Evolutionary conservation across 1,284 basidiomycete genomes (phyloP).

Genomic region (Rhodotorula sp.): DNA sequence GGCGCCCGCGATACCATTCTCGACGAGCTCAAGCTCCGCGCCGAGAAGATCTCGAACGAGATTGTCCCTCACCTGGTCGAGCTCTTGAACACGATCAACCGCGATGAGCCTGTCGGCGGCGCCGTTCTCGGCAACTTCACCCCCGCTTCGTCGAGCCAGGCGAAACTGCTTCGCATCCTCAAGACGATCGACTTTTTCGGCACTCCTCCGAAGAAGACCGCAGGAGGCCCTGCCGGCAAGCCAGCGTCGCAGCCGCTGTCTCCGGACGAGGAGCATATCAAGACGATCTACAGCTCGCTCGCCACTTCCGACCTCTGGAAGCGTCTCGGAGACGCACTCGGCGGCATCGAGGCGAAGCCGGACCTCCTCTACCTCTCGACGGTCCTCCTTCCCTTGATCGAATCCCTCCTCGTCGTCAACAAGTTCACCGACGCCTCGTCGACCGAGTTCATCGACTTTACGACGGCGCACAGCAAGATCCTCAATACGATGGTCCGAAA

Average conservation of each 20-base stretch:
- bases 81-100: conserved; percentile 62
- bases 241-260: conserved; percentile 52
- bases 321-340: conserved; percentile 78
- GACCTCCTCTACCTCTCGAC: conserved; percentile 84
- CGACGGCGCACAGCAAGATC: conserved; percentile 89
- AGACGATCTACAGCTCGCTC: conserved; percentile 82
- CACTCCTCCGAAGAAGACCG: conserved; percentile 54
- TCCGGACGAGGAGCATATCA: conserved; percentile 68
- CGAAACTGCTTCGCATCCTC: conserved; percentile 83
- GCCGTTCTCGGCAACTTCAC: conserved; percentile 77
- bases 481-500: conserved; percentile 90
- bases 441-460: conserved; percentile 88
- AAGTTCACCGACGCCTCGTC: conserved; percentile 34
- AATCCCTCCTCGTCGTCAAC: conserved; percentile 88
- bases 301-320: conserved; percentile 81
- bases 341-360: conserved; percentile 72
- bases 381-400: conserved; percentile 84
- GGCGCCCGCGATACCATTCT: conserved; percentile 83
- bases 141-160: conserved; percentile 84
- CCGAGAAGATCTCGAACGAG: conserved; percentile 76
- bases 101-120: conserved; percentile 62
- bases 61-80: conserved; percentile 73
- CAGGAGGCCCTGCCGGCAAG: conserved; percentile 48
- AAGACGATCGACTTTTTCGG: conserved; percentile 97
- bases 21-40: conserved; percentile 75